Conservation (phyloP, 164 flowering plant genomes). For the Nymphaea colorata region DNA sequence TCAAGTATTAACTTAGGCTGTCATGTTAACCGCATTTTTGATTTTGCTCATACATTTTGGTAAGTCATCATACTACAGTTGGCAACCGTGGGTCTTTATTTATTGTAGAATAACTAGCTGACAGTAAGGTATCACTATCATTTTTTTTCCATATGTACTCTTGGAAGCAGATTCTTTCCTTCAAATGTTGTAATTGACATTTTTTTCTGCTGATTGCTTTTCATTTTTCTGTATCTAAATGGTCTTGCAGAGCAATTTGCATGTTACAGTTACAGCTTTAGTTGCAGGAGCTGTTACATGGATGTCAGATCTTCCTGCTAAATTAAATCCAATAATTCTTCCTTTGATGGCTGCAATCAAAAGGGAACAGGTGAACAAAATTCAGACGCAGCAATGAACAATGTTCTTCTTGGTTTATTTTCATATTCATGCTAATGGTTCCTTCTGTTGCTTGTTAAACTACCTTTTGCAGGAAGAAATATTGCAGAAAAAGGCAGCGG, state of each 20-base stretch:
- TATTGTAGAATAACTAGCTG: no score
- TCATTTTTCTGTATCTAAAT: background rate
- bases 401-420: background rate
- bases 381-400: no score
- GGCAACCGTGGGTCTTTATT: no score
- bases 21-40: no score
- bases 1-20: no score
- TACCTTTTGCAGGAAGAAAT: constrained; percentile 57
- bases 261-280: constrained; percentile 74
- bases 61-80: no score
- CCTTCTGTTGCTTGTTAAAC: background rate
- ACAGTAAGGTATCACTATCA: no score
- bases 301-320: constrained; percentile 84
- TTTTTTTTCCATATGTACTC: no score
- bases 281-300: constrained; percentile 91
- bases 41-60: no score
- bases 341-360: constrained; percentile 95
- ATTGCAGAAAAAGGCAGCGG: constrained; percentile 86
- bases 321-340: constrained; percentile 81
- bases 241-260: constrained; percentile 70
- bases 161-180: background rate
- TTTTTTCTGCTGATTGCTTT: background rate
- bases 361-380: constrained; percentile 69
- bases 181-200: no score
- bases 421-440: background rate